Evolutionary conservation across 2,329 filamentous ascomycete genomes (phyloP).

Genomic region (Alternaria hordeiaustralica): DNA sequence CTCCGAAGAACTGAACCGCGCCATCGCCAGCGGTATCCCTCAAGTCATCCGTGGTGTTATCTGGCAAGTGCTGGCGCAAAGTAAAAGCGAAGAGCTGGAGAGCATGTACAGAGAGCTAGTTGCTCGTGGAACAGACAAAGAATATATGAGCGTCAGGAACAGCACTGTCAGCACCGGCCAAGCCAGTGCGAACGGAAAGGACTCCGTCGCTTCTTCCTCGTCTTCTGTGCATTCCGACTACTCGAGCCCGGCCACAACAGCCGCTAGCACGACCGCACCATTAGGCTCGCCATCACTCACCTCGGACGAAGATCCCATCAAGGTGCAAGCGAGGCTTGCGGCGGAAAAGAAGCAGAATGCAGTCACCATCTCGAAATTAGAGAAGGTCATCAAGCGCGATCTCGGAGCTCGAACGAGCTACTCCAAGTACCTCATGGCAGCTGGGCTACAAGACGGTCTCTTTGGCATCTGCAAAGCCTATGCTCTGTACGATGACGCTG

Average conservation of each 20-base stretch:
- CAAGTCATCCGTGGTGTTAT: slow-evolving; percentile 96
- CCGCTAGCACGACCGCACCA: slow-evolving; percentile 47
- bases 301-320: slow-evolving; percentile 66
- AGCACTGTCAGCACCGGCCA: slow-evolving; percentile 56
- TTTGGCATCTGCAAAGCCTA: slow-evolving; percentile 98
- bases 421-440: slow-evolving; percentile 91
- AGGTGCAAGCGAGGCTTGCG: slow-evolving; percentile 68
- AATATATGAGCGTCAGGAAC: slow-evolving; percentile 49
- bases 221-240: slow-evolving; percentile 84
- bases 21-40: slow-evolving; percentile 92
- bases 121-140: slow-evolving; percentile 80
- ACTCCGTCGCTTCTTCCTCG: slow-evolving; percentile 75
- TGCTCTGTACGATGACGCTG: slow-evolving; percentile 89
- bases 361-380: slow-evolving; percentile 76
- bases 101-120: slow-evolving; percentile 83
- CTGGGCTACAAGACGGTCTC: slow-evolving; percentile 89
- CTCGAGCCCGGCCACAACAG: slow-evolving; percentile 67
- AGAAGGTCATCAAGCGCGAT: slow-evolving; percentile 90
- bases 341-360: slow-evolving; percentile 78
- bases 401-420: slow-evolving; percentile 92
- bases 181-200: slow-evolving; percentile 63
- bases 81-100: slow-evolving; percentile 91
- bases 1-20: slow-evolving; percentile 84
- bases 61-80: slow-evolving; percentile 96
- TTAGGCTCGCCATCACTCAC: slow-evolving; percentile 62